Evolutionary conservation across 2,329 filamentous ascomycete species (phyloP).

Genomic region (Scortechinia acanthostroma): DNA sequence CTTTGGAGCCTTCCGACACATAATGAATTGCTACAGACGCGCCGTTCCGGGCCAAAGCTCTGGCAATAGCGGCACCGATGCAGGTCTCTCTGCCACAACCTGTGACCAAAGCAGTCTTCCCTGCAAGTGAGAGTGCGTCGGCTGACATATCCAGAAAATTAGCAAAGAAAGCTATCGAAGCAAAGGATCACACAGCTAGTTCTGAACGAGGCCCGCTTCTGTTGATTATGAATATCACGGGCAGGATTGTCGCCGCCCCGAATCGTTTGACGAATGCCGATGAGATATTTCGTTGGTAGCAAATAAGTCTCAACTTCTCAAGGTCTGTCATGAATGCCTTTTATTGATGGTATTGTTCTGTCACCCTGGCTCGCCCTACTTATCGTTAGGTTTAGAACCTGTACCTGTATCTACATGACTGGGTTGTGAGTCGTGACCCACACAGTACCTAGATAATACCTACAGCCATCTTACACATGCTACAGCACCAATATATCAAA

Average conservation of each 20-base stretch:
- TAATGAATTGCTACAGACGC: constrained; percentile 29
- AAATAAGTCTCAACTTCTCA: background rate
- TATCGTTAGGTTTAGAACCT: background rate
- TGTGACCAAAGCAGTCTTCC: constrained; percentile 33
- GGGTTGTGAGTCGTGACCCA: background rate
- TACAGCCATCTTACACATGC: background rate
- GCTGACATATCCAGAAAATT: too few relatives aligned
- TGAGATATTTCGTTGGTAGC: background rate
- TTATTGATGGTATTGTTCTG: background rate
- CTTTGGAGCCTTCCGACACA: constrained; percentile 20
- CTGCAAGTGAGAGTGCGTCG: constrained; percentile 26
- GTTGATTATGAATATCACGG: background rate
- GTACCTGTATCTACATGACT: background rate
- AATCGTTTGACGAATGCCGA: background rate
- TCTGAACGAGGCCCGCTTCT: background rate
- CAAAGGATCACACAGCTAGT: too few relatives aligned
- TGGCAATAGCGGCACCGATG: constrained; percentile 32
- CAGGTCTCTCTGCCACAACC: constrained; percentile 33
- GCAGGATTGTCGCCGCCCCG: background rate
- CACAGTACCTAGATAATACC: background rate
- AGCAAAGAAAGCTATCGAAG: too few relatives aligned
- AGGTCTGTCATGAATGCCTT: background rate
- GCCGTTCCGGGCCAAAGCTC: constrained; percentile 27
- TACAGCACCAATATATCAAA: background rate
- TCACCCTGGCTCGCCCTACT: background rate